These are phyloP conservation scores for Larix sibirica DNA, from an alignment of 83 land plant genomes.

Conservation along the genomic window DNA sequence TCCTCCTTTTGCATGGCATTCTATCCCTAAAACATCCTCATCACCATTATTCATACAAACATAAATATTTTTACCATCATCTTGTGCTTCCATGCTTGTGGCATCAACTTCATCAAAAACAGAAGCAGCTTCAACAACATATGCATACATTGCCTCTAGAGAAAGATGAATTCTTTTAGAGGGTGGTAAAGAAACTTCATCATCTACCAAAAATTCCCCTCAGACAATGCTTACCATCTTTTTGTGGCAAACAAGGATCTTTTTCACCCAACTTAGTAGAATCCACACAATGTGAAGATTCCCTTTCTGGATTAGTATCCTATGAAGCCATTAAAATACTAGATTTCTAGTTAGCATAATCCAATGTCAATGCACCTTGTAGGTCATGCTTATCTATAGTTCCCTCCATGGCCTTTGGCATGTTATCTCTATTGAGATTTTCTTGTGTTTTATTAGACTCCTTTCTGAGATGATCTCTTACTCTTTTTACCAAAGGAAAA, in stretches of 20 bases:
- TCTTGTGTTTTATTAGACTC: conserved; percentile 8
- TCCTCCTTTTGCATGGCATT: neutral
- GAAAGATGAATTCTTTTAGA: conserved; percentile 82
- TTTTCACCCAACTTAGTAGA: neutral
- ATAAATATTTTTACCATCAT: conserved; percentile 4
- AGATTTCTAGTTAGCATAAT: conserved; percentile 2
- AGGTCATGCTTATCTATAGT: neutral
- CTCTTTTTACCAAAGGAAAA: conserved; percentile 67
- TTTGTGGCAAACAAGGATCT: conserved; percentile 21
- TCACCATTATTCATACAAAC: neutral
- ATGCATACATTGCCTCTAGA: conserved; percentile 77
- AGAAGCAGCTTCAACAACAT: conserved; percentile 40
- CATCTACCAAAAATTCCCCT: conserved; percentile 22
- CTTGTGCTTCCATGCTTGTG: neutral
- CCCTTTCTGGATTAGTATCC: neutral
- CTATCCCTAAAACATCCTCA: neutral
- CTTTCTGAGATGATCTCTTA: conserved; percentile 57
- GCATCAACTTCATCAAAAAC: too few species aligned
- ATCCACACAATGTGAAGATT: neutral
- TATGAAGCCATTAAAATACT: neutral
- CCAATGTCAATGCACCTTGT: neutral
- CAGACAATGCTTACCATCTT: neutral
- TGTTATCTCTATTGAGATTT: neutral
- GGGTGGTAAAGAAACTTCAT: conserved; percentile 77
- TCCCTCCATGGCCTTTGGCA: neutral